Conservation (phyloP, 192 early-diverging fungal genomes). For the Spizellomyces sp. region DNA sequence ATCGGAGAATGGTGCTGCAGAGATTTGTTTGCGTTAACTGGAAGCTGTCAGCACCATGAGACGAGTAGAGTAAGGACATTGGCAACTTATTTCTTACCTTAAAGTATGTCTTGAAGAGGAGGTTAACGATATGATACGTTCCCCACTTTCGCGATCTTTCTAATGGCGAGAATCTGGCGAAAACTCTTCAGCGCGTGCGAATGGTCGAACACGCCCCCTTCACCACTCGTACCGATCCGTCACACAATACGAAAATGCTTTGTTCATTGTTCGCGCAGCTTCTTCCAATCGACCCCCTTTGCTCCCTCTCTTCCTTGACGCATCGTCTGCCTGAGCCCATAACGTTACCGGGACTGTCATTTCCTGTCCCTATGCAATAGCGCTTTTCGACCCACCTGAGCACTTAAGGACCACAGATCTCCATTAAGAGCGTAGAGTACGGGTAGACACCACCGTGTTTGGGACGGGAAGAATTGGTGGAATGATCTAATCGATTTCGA, state of each 20-base stretch:
- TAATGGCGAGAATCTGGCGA: constrained; percentile 24
- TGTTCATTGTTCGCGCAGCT: constrained; percentile 82
- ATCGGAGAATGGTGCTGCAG: constrained; percentile 79
- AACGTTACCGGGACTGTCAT: not conserved
- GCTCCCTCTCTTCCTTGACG: constrained; percentile 37
- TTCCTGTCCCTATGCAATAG: not conserved
- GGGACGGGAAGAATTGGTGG: constrained; percentile 45
- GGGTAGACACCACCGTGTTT: constrained; percentile 63
- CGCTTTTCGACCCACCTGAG: not conserved
- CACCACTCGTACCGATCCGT: constrained; percentile 70
- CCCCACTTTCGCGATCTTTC: constrained; percentile 86
- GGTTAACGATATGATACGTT: constrained; percentile 82
- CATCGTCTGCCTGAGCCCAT: constrained; percentile 55
- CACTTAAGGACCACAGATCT: constrained; percentile 62
- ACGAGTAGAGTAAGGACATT: not conserved
- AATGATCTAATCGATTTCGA: constrained; percentile 44
- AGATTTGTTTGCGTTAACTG: constrained; percentile 78
- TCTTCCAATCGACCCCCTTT: constrained; percentile 73
- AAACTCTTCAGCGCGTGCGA: too few species aligned
- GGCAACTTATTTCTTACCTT: constrained; percentile 50
- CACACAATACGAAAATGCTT: constrained; percentile 85
- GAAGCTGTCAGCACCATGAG: not conserved
- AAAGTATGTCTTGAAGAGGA: constrained; percentile 88
- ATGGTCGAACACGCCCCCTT: too few species aligned
- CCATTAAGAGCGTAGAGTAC: constrained; percentile 61